A percentile compares a stretch with the other conserved stretches of the same genome.
Evolutionary conservation across 805 yeast genomes (phyloP).

Genomic region (Candida easanensis): DNA sequence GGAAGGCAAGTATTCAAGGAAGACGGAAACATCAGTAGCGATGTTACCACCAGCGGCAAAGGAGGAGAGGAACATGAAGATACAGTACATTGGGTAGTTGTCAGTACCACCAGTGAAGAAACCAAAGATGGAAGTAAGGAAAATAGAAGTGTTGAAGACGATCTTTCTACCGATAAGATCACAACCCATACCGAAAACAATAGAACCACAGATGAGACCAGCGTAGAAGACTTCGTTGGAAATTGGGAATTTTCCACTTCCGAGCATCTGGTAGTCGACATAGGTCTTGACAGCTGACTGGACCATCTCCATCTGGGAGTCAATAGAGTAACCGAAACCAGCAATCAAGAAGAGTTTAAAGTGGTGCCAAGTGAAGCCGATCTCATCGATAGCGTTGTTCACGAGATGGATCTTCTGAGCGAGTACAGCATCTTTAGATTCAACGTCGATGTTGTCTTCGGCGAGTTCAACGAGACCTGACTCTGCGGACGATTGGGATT

Average conservation of each 20-base stretch:
- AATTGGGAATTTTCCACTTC: conserved; percentile 37
- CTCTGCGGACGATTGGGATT: conserved; percentile 11
- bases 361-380: conserved; percentile 57
- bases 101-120: conserved; percentile 49
- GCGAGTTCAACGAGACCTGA: conserved; percentile 6
- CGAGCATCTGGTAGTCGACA: conserved; percentile 42
- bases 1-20: conserved; percentile 47
- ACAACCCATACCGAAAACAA: conserved; percentile 50
- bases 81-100: conserved; percentile 44
- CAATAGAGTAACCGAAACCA: conserved; percentile 52
- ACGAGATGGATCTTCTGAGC: conserved; percentile 40
- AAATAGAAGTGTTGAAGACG: conserved; percentile 47
- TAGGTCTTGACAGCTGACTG: conserved; percentile 44
- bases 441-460: conserved; percentile 17
- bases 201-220: conserved; percentile 47
- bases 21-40: conserved; percentile 50
- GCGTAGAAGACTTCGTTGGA: conserved; percentile 44
- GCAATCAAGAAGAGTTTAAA: conserved; percentile 42
- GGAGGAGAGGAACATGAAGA: conserved; percentile 42
- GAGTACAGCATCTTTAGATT: conserved; percentile 30
- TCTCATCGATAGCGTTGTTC: conserved; percentile 56
- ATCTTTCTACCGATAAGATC: conserved; percentile 49
- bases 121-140: conserved; percentile 44
- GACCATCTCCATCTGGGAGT: conserved; percentile 47
- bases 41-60: conserved; percentile 53